Evolutionary conservation across 202 grass and related monocot species (phyloP).

Genomic region (Carex arenaria): DNA sequence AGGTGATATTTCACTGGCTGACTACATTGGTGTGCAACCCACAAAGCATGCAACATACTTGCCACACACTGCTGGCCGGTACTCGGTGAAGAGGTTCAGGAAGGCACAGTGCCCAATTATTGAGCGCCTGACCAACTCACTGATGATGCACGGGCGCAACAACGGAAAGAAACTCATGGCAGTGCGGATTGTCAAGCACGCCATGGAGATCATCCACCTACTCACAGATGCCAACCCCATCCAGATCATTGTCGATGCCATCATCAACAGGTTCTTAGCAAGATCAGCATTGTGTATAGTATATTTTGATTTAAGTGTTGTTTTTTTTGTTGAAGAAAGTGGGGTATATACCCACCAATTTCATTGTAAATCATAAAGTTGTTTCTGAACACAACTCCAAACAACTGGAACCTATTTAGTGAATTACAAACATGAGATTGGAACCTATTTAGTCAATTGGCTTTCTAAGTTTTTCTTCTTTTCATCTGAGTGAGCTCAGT

Average conservation of each 20-base stretch:
- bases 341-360: no score
- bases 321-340: background rate
- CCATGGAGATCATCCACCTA: conserved; percentile 66
- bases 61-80: conserved; percentile 52
- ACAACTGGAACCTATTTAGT: no score
- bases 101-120: conserved; percentile 57
- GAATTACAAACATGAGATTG: no score
- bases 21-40: conserved; percentile 45
- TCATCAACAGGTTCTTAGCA: conserved; percentile 46
- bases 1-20: conserved; percentile 43
- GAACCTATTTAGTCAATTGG: no score
- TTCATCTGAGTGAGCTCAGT: background rate
- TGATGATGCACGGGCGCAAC: conserved; percentile 67
- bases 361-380: no score
- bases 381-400: no score
- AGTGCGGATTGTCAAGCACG: conserved; percentile 43
- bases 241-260: conserved; percentile 56
- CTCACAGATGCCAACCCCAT: conserved; percentile 62
- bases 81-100: conserved; percentile 51
- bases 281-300: background rate
- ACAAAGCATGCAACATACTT: conserved; percentile 51
- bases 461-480: background rate
- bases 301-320: background rate
- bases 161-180: conserved; percentile 54
- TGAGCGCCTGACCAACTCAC: conserved; percentile 50